Evolutionary conservation across 2,329 filamentous ascomycete species (phyloP), one percentile per base, ranked within the genome.

Genomic region (Neofusicoccum sp.): DNA sequence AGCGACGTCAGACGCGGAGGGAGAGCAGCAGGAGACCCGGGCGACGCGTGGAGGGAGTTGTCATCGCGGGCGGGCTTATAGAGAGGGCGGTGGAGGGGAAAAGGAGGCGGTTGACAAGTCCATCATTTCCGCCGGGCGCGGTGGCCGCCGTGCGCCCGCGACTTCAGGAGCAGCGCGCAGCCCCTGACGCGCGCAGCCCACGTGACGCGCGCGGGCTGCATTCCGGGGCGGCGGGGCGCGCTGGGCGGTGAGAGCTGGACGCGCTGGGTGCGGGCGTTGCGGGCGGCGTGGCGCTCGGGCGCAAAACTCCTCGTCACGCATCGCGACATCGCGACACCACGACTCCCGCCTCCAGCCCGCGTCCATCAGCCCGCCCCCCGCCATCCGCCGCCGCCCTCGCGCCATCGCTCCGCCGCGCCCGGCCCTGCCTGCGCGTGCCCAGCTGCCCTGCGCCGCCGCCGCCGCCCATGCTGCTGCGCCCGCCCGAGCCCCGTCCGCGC

Each of bases 21-120:
- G 47, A 20, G 47, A 53, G 58, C 58, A 60, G 58, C 58, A 54
- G 24, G 48, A 53, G 58, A 47, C 53, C 47, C 48, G 47, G 47
- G 58, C 58, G 48, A 53, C 58, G 58, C 47, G 58, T 60, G 48
- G 40, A 54, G 31, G 48, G 16, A 24, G 40, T 54, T 31, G 30
- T 41, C 57, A 60, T 53, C 38, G 48, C 47, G 47, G 48, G 40
- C 47, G 58, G 41, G 34, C 26, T n/a, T 60, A 51, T 60, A 49
- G 57, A 60, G 57, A 41, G 38, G 57, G 57, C 57, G 51, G 41
- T 60, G 54, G 51, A 62, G 53, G 28, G 31, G 63, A 67, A 70
- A 71, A 69, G 69, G 70, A 70, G 69, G 67, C 62, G 64, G 64
- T 51, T 60, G 58, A 58, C 45, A 58, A 43, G 41, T 47, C 8